Conservation (phyloP, 2,329 filamentous ascomycete species). For the Zopfia rhizophila region DNA sequence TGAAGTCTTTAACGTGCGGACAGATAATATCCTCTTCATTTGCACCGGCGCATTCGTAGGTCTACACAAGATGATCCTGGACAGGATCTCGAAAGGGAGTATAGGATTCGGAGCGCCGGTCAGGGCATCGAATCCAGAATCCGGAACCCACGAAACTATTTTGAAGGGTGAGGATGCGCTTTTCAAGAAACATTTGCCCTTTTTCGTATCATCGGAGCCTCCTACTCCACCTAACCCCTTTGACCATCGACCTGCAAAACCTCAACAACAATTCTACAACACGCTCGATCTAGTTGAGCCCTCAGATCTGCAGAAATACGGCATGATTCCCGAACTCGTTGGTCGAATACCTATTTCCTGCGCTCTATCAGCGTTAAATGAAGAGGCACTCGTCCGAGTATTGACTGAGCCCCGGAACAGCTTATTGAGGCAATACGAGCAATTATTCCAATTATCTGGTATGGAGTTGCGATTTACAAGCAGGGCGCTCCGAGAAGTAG, state of each 20-base stretch:
- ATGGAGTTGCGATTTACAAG: conserved; percentile 85
- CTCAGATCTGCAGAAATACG: conserved; percentile 82
- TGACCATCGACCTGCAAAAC: conserved; percentile 26
- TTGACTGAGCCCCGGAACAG: conserved; percentile 92
- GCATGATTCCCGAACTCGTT: conserved; percentile 94
- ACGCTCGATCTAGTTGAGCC: conserved; percentile 78
- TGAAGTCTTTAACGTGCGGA: conserved; percentile 79
- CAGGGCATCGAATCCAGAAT: conserved; percentile 63
- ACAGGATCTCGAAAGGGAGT: conserved; percentile 84
- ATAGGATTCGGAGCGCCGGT: conserved; percentile 93
- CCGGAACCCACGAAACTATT: conserved; percentile 68
- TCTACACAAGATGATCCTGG: conserved; percentile 85
- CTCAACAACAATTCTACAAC: conserved; percentile 56
- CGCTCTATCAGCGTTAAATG: conserved; percentile 79
- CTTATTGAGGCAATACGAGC: conserved; percentile 86
- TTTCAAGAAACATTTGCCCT: conserved; percentile 68
- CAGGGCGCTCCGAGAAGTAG: conserved; percentile 82
- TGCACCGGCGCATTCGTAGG: conserved; percentile 96
- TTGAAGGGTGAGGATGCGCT: conserved; percentile 66
- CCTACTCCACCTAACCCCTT: conserved; percentile 33
- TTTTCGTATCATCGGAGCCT: conserved; percentile 55
- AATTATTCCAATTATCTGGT: conserved; percentile 83
- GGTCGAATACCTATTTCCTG: conserved; percentile 94
- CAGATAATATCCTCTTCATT: conserved; percentile 96
- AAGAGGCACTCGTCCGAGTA: conserved; percentile 79